Percentiles rank a stretch among this genome's conserved stretches.
These are phyloP conservation scores for Thermothelomyces thermophilus DNA, from an alignment of 2,329 filamentous ascomycete genomes.

Conservation along the genomic window DNA sequence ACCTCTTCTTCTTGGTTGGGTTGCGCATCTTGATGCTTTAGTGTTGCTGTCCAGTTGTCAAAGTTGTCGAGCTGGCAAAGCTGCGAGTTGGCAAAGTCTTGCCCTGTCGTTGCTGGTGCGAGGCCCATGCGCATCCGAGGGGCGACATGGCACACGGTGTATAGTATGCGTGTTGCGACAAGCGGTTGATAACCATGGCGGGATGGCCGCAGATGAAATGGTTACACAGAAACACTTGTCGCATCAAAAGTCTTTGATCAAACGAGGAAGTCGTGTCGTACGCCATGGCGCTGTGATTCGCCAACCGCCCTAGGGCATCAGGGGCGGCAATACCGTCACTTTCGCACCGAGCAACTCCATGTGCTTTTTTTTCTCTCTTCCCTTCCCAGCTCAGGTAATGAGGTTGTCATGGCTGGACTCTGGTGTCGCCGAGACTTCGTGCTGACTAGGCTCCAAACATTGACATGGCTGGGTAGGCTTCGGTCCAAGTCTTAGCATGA, in stretches of 20 bases:
- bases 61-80: too few species aligned
- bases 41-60: background rate
- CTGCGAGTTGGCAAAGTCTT: background rate
- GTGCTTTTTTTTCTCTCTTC: background rate
- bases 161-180: background rate
- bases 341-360: background rate
- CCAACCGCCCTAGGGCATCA: background rate
- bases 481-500: too few species aligned
- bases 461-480: too few species aligned
- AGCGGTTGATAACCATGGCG: background rate
- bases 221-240: slow-evolving; percentile 11
- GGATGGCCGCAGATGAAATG: slow-evolving; percentile 9
- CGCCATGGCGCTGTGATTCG: background rate
- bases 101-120: background rate
- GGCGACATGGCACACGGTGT: slow-evolving; percentile 6
- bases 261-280: slow-evolving; percentile 2
- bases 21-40: too few species aligned
- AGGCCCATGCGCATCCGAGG: slow-evolving; percentile 10
- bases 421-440: too few species aligned
- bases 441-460: too few species aligned
- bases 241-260: slow-evolving; percentile 2
- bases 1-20: too few species aligned
- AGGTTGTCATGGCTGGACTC: background rate
- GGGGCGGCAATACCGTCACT: background rate
- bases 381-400: too few species aligned